These are phyloP conservation scores for Colletotrichum horii DNA, from an alignment of 2,329 filamentous ascomycete genomes.

Conservation along the genomic window DNA sequence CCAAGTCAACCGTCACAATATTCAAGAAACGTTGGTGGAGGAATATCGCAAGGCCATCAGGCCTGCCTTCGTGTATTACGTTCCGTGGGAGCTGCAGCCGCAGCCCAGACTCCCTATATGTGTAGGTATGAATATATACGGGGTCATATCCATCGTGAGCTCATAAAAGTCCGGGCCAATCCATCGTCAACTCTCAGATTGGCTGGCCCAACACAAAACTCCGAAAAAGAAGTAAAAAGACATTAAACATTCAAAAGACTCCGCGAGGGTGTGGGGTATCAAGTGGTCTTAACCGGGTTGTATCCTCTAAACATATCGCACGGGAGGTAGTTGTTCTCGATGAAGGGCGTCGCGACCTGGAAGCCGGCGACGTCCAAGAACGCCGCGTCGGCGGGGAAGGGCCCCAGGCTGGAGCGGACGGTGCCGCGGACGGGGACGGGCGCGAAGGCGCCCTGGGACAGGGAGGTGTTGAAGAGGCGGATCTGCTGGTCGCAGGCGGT, in stretches of 20 bases:
- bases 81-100: background rate
- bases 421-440: slow-evolving; percentile 30
- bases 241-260: background rate
- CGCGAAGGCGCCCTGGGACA: slow-evolving; percentile 35
- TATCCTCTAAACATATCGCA: slow-evolving; percentile 23
- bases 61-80: background rate
- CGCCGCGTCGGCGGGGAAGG: slow-evolving; percentile 18
- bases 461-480: slow-evolving; percentile 48
- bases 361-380: slow-evolving; percentile 19
- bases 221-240: background rate
- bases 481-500: slow-evolving; percentile 48
- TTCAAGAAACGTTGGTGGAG: background rate
- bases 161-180: background rate
- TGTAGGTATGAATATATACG: background rate
- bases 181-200: background rate
- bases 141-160: background rate
- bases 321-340: slow-evolving; percentile 25
- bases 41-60: background rate
- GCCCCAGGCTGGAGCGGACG: slow-evolving; percentile 29
- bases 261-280: slow-evolving; percentile 1
- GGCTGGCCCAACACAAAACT: background rate
- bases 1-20: background rate
- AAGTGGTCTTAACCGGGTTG: slow-evolving; percentile 13
- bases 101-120: background rate
- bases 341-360: slow-evolving; percentile 22